Evolutionary conservation across 352 stramenopile species (phyloP), one percentile per base, ranked within the genome.

Genomic region (Phytophthora sp.): DNA sequence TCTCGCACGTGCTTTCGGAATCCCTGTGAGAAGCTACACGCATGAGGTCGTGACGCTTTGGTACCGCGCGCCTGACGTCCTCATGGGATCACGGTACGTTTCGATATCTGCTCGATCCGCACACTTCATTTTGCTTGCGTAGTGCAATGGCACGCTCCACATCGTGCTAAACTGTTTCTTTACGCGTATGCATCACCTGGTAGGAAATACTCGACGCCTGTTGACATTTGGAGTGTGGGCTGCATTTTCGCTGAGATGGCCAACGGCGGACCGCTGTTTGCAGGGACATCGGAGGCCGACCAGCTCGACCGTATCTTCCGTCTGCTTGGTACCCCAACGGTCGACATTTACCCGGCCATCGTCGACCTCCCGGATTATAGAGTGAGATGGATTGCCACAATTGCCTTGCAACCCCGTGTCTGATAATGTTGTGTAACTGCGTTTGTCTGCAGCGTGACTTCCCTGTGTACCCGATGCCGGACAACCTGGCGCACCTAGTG

Each of bases 31-130:
- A 66, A 98, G 88, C 77, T 96, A 77, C 34, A 99, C 98, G 7
- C 97, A 99, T 74, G 97, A 99, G 75, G 98, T 99, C 41, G 97
- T 99, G n/a, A 99, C 98, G 48, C 81, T 99, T 30, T 99, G 98
- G 98, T 99, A 99, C 72, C 91, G 98, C 28, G 95, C 98, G 3
- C 98, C 98, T 1, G 98, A 99, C 64, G 95, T 99, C 11, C 84
- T 99, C 23, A 97, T 99, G 89, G 98, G 97, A 46, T 98, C 89
- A 31, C 74, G 96, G 69, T 91, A 65, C 4, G 77, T 71, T 43
- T 43, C 13, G 18, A 44, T 27, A 28, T 6, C n/a, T 31, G n/a
- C 37, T 49, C 35, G 39, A 13, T 20, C 26, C 30, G 10, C 27
- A 38, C 27, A 30, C 8, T 10, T 32, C 18, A 46, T 54, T 11